phyloP scores from a whole-genome alignment of 2,329 filamentous ascomycete species.

The Hymenoscyphus fructigenus region DNA sequence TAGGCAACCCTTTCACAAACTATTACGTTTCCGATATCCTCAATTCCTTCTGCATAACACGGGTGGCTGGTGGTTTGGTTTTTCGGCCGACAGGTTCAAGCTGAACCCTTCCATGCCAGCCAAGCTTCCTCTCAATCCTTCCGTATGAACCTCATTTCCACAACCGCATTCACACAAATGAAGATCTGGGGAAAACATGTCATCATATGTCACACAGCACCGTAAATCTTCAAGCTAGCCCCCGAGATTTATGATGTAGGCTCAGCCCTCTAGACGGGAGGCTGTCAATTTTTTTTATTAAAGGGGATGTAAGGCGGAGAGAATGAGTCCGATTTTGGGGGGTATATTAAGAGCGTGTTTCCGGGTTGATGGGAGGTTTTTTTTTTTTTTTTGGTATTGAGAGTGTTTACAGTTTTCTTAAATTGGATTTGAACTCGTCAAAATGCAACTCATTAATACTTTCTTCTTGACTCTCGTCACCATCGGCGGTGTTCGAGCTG shows the following conservation, averaged over 20 bases:
- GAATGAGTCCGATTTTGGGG: slow-evolving; percentile 4
- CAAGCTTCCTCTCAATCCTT: slow-evolving; percentile 8
- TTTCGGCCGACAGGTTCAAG: too few relatives aligned
- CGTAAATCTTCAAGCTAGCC: too few relatives aligned
- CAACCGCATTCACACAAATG: background rate
- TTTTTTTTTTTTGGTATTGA: background rate
- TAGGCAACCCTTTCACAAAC: too few relatives aligned
- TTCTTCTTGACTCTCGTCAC: background rate
- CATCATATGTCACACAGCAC: background rate
- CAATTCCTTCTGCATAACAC: too few relatives aligned
- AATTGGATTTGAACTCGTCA: background rate
- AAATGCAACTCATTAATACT: background rate
- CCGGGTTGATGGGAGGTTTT: too few relatives aligned
- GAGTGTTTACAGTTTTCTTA: background rate
- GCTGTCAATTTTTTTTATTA: background rate
- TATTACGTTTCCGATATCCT: background rate
- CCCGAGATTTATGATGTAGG: background rate
- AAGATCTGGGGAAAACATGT: background rate
- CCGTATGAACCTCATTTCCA: slow-evolving; percentile 3
- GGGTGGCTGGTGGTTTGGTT: too few relatives aligned
- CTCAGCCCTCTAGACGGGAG: background rate
- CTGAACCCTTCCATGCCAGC: background rate
- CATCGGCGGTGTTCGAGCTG: background rate
- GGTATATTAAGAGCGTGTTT: background rate
- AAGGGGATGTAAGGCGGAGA: slow-evolving; percentile 1